Evolutionary conservation across 352 stramenopile species (phyloP), one percentile per base, ranked within the genome.

Genomic region (Phytophthora macrochlamydospora): DNA sequence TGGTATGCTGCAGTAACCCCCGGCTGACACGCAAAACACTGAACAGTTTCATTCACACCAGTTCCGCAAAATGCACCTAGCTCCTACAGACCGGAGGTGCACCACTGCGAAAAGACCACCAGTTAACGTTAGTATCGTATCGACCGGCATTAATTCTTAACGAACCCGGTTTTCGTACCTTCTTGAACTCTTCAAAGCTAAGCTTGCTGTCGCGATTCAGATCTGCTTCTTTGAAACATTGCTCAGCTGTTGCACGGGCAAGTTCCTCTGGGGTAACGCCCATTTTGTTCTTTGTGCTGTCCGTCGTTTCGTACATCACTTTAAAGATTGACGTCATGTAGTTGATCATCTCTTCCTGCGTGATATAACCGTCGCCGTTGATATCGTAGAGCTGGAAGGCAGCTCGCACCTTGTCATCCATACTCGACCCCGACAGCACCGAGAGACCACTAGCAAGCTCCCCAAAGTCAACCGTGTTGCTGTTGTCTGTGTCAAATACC

Each of bases 281-380:
- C 73, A 93, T 92, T 51, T 90, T 90, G n/a, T 49, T 70, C 51
- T 90, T 93, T 9, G 86, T 79, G 40, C 61, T 79, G 59, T 92
- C 84, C 24, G 87, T 93, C 24, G 87, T 95, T 66, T 94, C 87
- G 60, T 93, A 94, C 88, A 97, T 96, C 53, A 96, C 88, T 57
- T 89, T 89, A 54, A 97, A 96, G 53, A 97, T 92, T 32, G 88
- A 94, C 33, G 82, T 94, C 83, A 96, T 89, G 73, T 95, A 96
- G 62, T 73, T 91, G 35, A 89, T 75, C 85, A 97, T 95, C 65
- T 97, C 90, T 49, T 94, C 85, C 59, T 91, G 67, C 33, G 85
- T 91, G 48, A 95, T 95, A 70, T 81, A 95, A 2, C 87, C 87
- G 62, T 95, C 85, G 49, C 83, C 82, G 61, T 95, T 93, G 56